Base-by-base conservation (phyloP, 108 stramenopile genomes). In the Cyclotella cryptica region DNA sequence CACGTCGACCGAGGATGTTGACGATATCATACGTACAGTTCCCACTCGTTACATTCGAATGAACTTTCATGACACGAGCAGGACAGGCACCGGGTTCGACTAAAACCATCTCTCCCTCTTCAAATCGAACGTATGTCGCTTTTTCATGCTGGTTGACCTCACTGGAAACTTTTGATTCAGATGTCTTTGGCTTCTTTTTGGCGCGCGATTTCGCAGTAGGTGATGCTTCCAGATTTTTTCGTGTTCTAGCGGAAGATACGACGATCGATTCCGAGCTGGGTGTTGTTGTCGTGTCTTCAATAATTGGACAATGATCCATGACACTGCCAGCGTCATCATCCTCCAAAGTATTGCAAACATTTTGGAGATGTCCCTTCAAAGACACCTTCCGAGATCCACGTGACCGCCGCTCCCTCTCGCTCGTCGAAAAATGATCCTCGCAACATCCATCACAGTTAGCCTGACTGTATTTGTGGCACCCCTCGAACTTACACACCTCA, bases 361-460 rank as follows among this genome's bases (percentile, higher is more conserved):
- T 59, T 3, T 59, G 10, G 4, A 22, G 21, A 59, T 24, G 21
- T 22, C 18, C 26, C 27, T 59, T 2, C 22, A 3, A 3, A 6
- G 14, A 15, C 58, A 2, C 58, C 22, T 59, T 19, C 28, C 49
- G 6, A 30, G 13, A 15, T 69, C 30, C 18, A 51, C 26, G 2
- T 28, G 29, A 54, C 10, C 10, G 17, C 35, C 26, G 4, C 40
- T 41, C 17, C 12, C 51, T 27, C 49, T 51, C 8, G 6, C 3
- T 19, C 8, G 49, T 19, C 49, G 49, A 51, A 39, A 52, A 59
- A 59, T 71, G 70, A 0, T 10, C 27, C 35, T 8, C 19, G 35
- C 70, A 71, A 30, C 44, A 71, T 19, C 70, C 70, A 55, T 71
- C 42, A 59, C 70, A 71, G 19, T 71, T 19, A 17, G 15, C 1